Conservation (phyloP, 140 eudicot genomes). For the Anethum foeniculum region DNA sequence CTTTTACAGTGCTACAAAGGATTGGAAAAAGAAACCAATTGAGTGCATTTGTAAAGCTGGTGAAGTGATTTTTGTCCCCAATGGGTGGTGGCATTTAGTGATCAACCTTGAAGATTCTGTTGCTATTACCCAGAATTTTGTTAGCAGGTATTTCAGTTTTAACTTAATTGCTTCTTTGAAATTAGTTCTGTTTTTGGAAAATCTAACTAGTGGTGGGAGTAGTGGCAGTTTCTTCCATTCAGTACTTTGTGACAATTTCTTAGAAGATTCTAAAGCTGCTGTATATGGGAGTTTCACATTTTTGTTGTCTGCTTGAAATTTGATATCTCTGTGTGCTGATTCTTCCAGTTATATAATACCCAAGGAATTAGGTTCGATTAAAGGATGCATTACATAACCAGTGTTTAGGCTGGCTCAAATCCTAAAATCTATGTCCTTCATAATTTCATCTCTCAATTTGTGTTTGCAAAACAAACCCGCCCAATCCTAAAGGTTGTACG, state of each 20-base stretch:
- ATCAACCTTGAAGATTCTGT: conserved; percentile 91
- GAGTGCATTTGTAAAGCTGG: conserved; percentile 99
- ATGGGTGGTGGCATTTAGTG: conserved; percentile 99
- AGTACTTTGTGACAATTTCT: neutral
- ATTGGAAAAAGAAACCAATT: conserved; percentile 74
- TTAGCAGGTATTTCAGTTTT: conserved; percentile 60
- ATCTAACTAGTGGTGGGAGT: neutral
- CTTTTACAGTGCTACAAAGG: conserved; percentile 68
- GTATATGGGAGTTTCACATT: neutral
- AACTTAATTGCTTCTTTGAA: neutral
- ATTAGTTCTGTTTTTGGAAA: neutral
- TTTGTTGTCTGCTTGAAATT: neutral
- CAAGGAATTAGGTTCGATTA: neutral
- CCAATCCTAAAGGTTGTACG: neutral
- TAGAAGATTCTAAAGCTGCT: neutral
- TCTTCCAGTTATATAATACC: neutral
- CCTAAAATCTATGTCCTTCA: neutral
- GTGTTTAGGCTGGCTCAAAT: neutral
- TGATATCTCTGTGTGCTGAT: neutral
- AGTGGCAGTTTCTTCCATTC: neutral
- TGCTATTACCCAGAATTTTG: conserved; percentile 92
- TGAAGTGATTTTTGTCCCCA: conserved; percentile 89
- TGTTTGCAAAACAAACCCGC: neutral
- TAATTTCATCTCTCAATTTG: neutral
- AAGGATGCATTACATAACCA: neutral